Evolutionary conservation across 1,284 basidiomycete genomes (phyloP).

Genomic region (Microstroma glucosiphilum): DNA sequence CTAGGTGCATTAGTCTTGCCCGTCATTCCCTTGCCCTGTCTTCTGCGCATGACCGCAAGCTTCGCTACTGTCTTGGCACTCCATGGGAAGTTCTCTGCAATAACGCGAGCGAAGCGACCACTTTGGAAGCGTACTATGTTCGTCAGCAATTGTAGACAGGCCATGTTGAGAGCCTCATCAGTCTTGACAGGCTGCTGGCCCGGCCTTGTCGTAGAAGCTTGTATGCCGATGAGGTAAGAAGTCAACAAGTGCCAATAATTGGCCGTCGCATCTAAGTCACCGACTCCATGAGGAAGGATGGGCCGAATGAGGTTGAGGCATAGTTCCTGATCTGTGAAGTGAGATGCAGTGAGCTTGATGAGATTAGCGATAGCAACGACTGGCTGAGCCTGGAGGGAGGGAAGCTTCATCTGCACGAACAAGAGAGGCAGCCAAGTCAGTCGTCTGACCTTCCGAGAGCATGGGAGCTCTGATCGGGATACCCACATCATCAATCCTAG

Average conservation of each 20-base stretch:
- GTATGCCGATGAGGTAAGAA: background rate
- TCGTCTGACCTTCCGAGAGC: background rate
- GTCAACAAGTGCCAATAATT: background rate
- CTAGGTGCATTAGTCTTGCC: background rate
- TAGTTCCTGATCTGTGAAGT: background rate
- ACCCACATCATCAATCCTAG: conserved; percentile 1
- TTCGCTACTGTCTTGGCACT: background rate
- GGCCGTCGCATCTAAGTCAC: background rate
- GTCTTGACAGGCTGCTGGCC: conserved; percentile 1
- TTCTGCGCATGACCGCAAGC: background rate
- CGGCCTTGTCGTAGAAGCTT: too few species aligned
- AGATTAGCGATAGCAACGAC: background rate
- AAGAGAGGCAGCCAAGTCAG: background rate
- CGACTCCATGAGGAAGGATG: background rate
- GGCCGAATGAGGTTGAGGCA: background rate
- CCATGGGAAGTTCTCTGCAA: conserved; percentile 2
- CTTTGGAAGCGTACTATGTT: conserved; percentile 1
- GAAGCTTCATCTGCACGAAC: background rate
- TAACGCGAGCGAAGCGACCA: conserved; percentile 2
- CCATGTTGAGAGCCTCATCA: background rate
- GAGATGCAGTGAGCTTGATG: conserved; percentile 1
- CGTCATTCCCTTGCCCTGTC: background rate
- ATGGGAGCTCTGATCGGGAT: background rate
- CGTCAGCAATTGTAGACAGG: background rate
- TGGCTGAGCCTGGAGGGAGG: background rate